phyloP scores from a whole-genome alignment of 345 rosid genomes.

The Atalantia buxifolia region DNA sequence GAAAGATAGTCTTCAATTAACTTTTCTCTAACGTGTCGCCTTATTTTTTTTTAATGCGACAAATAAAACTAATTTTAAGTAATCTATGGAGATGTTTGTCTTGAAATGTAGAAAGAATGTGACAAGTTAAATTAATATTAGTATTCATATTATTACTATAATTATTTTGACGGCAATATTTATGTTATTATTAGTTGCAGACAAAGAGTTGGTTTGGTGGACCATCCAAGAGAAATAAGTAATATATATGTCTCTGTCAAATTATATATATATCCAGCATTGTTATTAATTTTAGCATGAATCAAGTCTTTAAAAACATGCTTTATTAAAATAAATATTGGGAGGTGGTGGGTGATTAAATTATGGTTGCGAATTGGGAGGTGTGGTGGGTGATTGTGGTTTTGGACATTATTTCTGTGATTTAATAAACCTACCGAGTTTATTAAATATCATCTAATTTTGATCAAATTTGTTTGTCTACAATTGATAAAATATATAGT shows the following conservation, averaged over 20 bases:
- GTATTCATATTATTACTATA: too few relatives aligned
- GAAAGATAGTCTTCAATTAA: too few relatives aligned
- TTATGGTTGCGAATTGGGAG: neutral
- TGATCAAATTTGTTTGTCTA: neutral
- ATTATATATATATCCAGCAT: neutral
- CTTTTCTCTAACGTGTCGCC: fast-evolving
- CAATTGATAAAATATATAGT: too few relatives aligned
- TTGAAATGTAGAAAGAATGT: too few relatives aligned
- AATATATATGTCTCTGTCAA: neutral
- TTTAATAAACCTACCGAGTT: neutral
- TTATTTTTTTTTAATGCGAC: too few relatives aligned
- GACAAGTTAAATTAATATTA: too few relatives aligned
- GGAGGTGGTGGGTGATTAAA: neutral
- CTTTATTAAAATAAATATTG: too few relatives aligned
- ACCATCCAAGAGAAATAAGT: neutral
- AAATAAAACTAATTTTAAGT: too few relatives aligned
- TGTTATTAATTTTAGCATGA: neutral
- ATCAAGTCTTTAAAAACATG: neutral
- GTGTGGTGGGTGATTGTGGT: neutral
- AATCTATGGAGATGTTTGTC: too few relatives aligned
- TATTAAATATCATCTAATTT: neutral
- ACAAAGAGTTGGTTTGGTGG: neutral
- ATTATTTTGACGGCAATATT: too few relatives aligned
- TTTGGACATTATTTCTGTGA: neutral
- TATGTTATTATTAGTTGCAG: neutral